Conservation (phyloP, 306 rosid species). For the Malus asiatica region DNA sequence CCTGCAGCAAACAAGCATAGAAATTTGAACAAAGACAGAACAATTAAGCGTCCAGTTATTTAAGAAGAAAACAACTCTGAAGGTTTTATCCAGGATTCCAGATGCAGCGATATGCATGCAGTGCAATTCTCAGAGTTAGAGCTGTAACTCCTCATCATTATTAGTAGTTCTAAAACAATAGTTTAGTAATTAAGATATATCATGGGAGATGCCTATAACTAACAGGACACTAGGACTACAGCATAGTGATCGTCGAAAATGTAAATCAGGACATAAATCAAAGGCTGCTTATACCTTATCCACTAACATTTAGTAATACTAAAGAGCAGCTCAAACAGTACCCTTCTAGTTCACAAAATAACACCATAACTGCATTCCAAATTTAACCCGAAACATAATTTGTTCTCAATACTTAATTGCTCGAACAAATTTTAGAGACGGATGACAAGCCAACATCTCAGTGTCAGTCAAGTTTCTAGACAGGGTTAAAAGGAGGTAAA, state of each 20-base stretch:
- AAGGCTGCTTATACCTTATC: neutral
- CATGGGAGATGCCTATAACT: neutral
- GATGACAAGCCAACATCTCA: neutral
- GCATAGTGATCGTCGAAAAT: neutral
- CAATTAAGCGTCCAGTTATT: neutral
- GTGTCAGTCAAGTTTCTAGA: neutral
- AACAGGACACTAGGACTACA: neutral
- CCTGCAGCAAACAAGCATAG: slow-evolving; percentile 32
- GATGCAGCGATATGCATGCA: neutral
- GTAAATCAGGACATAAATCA: neutral
- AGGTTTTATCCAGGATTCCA: neutral
- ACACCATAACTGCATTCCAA: neutral
- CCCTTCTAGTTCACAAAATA: neutral
- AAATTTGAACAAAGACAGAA: neutral
- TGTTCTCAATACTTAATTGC: neutral
- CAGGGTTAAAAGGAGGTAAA: neutral
- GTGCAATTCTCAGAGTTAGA: neutral
- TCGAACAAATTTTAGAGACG: neutral
- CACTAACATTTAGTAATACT: neutral
- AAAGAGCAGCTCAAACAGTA: neutral
- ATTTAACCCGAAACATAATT: neutral
- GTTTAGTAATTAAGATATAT: neutral
- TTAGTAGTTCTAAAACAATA: neutral
- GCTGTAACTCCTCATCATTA: neutral
- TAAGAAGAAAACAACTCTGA: neutral